Evolutionary conservation across 495 filamentous ascomycete genomes (phyloP).

Genomic region (Aspergillus ellipticus): DNA sequence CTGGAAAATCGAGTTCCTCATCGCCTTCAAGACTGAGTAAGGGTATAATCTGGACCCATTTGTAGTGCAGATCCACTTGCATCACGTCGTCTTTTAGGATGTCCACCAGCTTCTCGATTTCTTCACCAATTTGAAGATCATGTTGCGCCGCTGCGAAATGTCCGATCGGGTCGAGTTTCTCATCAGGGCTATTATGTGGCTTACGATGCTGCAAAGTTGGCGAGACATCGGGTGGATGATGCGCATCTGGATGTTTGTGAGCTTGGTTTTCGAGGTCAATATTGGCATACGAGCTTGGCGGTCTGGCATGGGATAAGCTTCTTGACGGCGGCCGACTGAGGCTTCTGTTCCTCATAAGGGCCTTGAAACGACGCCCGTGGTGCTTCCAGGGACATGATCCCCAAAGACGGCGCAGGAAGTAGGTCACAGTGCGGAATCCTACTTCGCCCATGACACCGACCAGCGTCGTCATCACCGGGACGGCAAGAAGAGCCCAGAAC

Average conservation of each 20-base stretch:
- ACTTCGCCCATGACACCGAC: conserved; percentile 69
- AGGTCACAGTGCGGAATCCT: background rate
- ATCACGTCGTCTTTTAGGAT: background rate
- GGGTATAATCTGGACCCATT: background rate
- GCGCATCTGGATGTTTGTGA: background rate
- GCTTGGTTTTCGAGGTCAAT: background rate
- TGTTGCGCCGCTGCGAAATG: background rate
- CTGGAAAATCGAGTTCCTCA: background rate
- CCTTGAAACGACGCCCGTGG: background rate
- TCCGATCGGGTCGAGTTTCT: background rate
- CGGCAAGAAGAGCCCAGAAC: conserved; percentile 79
- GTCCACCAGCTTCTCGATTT: background rate
- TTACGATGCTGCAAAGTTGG: background rate
- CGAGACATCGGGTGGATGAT: background rate
- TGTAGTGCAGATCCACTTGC: background rate
- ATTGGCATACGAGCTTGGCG: background rate
- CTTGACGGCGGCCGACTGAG: background rate
- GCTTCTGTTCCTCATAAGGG: background rate
- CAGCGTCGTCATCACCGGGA: conserved; percentile 78
- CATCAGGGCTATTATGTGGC: background rate
- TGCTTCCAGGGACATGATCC: background rate
- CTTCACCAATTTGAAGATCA: background rate
- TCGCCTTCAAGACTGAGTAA: background rate
- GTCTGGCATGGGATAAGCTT: background rate
- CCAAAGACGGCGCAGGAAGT: background rate